Conservation (phyloP, 306 rosid genomes). For the Prunus mongolica region DNA sequence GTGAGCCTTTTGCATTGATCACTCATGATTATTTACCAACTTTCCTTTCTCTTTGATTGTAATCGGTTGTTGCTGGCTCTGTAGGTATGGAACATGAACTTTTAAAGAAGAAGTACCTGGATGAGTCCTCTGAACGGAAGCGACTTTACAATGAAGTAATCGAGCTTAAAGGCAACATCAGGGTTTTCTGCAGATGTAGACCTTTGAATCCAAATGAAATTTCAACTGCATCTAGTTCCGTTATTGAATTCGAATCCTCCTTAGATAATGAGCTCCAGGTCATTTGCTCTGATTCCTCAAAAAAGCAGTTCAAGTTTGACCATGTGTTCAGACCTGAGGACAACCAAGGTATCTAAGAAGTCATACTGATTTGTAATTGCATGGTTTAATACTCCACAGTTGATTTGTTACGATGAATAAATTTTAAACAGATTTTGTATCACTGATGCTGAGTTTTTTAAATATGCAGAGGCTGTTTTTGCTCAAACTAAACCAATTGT, state of each 20-base stretch:
- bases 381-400: not conserved
- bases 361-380: not conserved
- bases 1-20: constrained; percentile 35
- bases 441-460: constrained; percentile 1
- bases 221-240: constrained; percentile 45
- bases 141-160: constrained; percentile 83
- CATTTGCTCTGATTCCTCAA: constrained; percentile 75
- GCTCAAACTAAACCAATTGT: constrained; percentile 76
- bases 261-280: constrained; percentile 78
- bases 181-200: constrained; percentile 96
- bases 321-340: constrained; percentile 77
- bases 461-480: constrained; percentile 72
- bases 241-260: constrained; percentile 71
- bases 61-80: constrained; percentile 12
- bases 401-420: constrained; percentile 3
- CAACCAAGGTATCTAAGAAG: constrained; percentile 61
- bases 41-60: constrained; percentile 2
- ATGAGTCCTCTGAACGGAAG: constrained; percentile 70
- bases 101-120: constrained; percentile 65
- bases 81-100: constrained; percentile 72
- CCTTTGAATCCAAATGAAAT: constrained; percentile 67
- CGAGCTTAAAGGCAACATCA: constrained; percentile 86
- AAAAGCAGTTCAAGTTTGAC: constrained; percentile 87
- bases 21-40: not conserved
- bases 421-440: not conserved